phyloP scores from a whole-genome alignment of 257 asterid species.

The Solanum phureja region DNA sequence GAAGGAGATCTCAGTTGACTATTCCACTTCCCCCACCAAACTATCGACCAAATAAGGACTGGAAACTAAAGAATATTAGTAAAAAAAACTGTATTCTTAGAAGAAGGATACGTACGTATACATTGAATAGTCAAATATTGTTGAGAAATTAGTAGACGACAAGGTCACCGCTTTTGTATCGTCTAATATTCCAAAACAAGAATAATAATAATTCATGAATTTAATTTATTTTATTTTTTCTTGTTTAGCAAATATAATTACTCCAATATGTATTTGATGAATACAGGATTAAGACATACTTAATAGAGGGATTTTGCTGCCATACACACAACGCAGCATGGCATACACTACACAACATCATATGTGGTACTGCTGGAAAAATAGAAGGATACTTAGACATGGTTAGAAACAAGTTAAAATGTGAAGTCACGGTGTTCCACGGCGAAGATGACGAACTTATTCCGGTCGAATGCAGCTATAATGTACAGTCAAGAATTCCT shows the following conservation, averaged over 20 bases:
- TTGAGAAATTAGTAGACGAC: not conserved
- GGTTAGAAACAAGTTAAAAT: conserved; percentile 37
- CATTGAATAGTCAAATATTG: not conserved
- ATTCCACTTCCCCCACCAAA: too few species aligned
- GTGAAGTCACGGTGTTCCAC: conserved; percentile 55
- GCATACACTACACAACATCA: conserved; percentile 93
- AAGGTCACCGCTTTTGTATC: not conserved
- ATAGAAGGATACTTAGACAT: conserved; percentile 66
- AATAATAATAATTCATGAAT: too few species aligned
- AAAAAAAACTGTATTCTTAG: not conserved
- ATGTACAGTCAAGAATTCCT: conserved; percentile 48
- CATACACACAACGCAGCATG: conserved; percentile 96
- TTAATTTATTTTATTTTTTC: not conserved
- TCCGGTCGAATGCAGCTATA: conserved; percentile 82
- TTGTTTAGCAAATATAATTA: not conserved
- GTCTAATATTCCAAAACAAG: not conserved
- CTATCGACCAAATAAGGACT: too few species aligned
- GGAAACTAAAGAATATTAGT: too few species aligned
- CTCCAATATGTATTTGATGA: not conserved
- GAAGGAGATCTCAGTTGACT: too few species aligned
- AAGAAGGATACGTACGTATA: not conserved
- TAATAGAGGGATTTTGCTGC: conserved; percentile 79
- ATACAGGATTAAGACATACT: conserved; percentile 65
- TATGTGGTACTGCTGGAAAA: conserved; percentile 78
- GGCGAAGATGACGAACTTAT: conserved; percentile 74